A percentile compares a stretch with the other conserved stretches of the same genome.
Evolutionary conservation across 139 green algal species (phyloP).

Genomic region (Picochlorum costavermella): DNA sequence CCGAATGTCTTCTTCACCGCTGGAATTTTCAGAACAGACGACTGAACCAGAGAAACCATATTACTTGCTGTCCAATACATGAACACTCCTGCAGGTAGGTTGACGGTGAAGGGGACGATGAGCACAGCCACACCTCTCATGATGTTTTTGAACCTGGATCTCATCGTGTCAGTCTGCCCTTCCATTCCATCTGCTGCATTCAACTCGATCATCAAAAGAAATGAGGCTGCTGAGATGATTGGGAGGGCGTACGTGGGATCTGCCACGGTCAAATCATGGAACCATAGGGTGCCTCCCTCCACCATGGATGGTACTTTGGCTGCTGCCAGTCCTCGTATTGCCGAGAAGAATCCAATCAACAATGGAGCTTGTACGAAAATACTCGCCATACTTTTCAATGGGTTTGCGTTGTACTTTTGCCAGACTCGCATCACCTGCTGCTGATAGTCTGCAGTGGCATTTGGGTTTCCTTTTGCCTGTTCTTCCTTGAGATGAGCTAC

Average conservation of each 20-base stretch:
- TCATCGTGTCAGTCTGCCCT: constrained; percentile 24
- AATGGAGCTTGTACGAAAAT: constrained; percentile 45
- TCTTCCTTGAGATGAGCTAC: constrained; percentile 47
- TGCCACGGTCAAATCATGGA: constrained; percentile 67
- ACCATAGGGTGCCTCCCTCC: constrained; percentile 68
- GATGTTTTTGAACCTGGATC: constrained; percentile 53
- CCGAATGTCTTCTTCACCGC: constrained; percentile 25
- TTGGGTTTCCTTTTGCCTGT: constrained; percentile 24
- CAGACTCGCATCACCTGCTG: constrained; percentile 34
- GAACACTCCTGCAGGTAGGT: constrained; percentile 48
- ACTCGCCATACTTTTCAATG: constrained; percentile 37
- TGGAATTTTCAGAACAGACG: constrained; percentile 19
- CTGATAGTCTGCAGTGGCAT: constrained; percentile 28
- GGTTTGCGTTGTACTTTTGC: constrained; percentile 49
- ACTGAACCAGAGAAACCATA: constrained; percentile 33
- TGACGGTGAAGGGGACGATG: constrained; percentile 57
- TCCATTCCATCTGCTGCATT: constrained; percentile 58
- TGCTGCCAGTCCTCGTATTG: constrained; percentile 35
- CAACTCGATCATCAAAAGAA: constrained; percentile 66
- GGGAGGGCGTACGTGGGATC: constrained; percentile 75
- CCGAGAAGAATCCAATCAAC: constrained; percentile 67
- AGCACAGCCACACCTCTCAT: constrained; percentile 46
- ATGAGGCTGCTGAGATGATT: constrained; percentile 48
- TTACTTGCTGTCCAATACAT: constrained; percentile 56
- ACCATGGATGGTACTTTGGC: constrained; percentile 57